phyloP scores from a whole-genome alignment of 352 stramenopile genomes.

The Saprolegnia diclina region DNA sequence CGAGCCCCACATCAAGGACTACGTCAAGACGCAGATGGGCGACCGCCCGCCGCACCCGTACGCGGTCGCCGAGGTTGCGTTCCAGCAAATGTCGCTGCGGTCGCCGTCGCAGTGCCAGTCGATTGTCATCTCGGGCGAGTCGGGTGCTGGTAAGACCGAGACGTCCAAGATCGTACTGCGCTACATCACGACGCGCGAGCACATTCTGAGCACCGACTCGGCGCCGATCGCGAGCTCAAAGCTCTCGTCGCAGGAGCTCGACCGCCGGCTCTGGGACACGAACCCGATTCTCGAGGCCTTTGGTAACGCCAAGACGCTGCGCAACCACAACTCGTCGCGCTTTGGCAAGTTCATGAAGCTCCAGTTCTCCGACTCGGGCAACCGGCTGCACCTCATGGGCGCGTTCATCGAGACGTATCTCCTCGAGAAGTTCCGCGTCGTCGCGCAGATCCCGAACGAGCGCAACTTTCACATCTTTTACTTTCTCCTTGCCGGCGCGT shows the following conservation, averaged over 20 bases:
- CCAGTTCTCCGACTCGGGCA: constrained; percentile 58
- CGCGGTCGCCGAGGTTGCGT: constrained; percentile 79
- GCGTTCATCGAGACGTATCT: constrained; percentile 86
- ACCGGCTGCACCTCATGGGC: constrained; percentile 57
- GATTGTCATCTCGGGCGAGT: constrained; percentile 86
- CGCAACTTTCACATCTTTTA: constrained; percentile 92
- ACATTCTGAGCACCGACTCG: constrained; percentile 42
- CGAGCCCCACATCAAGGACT: constrained; percentile 80
- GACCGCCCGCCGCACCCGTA: constrained; percentile 78
- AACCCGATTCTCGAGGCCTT: constrained; percentile 87
- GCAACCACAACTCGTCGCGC: constrained; percentile 83
- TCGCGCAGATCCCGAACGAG: constrained; percentile 77
- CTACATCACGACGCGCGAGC: constrained; percentile 78
- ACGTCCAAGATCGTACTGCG: constrained; percentile 86
- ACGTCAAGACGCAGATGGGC: constrained; percentile 85
- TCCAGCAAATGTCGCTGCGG: constrained; percentile 83
- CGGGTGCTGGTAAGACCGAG: constrained; percentile 82
- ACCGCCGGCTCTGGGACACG: constrained; percentile 82
- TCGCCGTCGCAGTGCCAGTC: constrained; percentile 76
- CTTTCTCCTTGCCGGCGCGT: constrained; percentile 73
- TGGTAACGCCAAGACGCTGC: constrained; percentile 83
- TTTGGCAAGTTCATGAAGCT: constrained; percentile 90
- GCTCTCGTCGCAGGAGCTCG: constrained; percentile 66
- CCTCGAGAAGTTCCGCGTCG: constrained; percentile 86
- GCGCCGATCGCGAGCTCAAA: constrained; percentile 32